phyloP scores from a whole-genome alignment of 768 basidiomycete species.

The Tylopilus subfusipes region DNA sequence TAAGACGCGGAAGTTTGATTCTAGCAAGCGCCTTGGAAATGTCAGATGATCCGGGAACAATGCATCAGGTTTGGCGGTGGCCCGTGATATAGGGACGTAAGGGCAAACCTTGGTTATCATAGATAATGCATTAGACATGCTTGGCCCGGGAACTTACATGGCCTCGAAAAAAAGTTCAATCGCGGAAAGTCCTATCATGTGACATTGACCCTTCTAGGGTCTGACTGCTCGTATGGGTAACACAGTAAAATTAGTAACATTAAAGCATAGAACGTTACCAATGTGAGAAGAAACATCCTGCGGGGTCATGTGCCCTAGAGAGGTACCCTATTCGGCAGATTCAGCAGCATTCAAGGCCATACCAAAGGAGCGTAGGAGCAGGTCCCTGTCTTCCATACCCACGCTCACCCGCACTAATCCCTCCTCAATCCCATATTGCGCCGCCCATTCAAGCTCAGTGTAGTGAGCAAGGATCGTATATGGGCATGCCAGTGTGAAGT shows the following conservation, averaged over 20 bases:
- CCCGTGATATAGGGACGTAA: neutral
- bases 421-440: constrained; percentile 76
- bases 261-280: neutral
- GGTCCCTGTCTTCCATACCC: constrained; percentile 75
- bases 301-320: neutral
- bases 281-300: neutral
- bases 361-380: constrained; percentile 56
- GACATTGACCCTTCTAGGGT: neutral
- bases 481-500: constrained; percentile 93
- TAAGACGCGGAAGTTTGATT: neutral
- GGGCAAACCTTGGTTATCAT: neutral
- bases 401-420: constrained; percentile 85
- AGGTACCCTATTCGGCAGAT: constrained; percentile 16
- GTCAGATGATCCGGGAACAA: neutral
- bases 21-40: neutral
- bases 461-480: constrained; percentile 93
- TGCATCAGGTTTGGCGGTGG: neutral
- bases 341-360: constrained; percentile 76
- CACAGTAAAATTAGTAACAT: neutral
- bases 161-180: neutral
- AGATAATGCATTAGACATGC: neutral
- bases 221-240: neutral
- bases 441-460: constrained; percentile 88
- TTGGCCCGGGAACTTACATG: neutral
- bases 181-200: neutral